Evolutionary conservation across 2,329 filamentous ascomycete species (phyloP).

Genomic region (Claviceps humidiphila): DNA sequence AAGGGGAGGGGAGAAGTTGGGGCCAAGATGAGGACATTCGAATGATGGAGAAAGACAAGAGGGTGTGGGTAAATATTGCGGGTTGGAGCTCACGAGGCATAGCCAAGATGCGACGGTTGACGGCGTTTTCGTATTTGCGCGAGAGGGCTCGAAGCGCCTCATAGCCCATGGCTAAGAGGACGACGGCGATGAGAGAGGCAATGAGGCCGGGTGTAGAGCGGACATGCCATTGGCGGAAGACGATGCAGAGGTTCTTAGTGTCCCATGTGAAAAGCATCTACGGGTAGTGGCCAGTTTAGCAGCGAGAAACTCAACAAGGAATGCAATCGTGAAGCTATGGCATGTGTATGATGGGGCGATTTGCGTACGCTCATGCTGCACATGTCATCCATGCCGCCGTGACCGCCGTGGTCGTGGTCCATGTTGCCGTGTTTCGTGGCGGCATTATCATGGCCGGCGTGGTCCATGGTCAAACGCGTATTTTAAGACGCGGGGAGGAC

Average conservation of each 20-base stretch:
- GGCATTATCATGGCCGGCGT: constrained; percentile 16
- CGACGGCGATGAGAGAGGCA: constrained; percentile 69
- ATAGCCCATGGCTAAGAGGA: constrained; percentile 80
- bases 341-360: neutral
- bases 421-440: constrained; percentile 22
- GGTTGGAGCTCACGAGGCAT: constrained; percentile 37
- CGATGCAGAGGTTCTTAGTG: constrained; percentile 84
- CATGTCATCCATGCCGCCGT: constrained; percentile 45
- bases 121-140: constrained; percentile 57
- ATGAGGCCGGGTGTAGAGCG: constrained; percentile 60
- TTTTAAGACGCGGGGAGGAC: neutral
- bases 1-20: neutral
- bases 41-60: neutral
- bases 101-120: constrained; percentile 33
- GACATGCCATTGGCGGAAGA: constrained; percentile 87
- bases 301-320: neutral
- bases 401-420: constrained; percentile 26
- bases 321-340: neutral
- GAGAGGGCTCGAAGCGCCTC: constrained; percentile 71
- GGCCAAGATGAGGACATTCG: neutral
- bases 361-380: constrained; percentile 77
- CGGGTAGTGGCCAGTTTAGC: neutral
- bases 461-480: constrained; percentile 5
- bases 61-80: no score
- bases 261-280: constrained; percentile 99